Evolutionary conservation across 768 basidiomycete genomes (phyloP), one percentile per base, ranked within the genome.

Genomic region (Tricholoma hemisulphureum): DNA sequence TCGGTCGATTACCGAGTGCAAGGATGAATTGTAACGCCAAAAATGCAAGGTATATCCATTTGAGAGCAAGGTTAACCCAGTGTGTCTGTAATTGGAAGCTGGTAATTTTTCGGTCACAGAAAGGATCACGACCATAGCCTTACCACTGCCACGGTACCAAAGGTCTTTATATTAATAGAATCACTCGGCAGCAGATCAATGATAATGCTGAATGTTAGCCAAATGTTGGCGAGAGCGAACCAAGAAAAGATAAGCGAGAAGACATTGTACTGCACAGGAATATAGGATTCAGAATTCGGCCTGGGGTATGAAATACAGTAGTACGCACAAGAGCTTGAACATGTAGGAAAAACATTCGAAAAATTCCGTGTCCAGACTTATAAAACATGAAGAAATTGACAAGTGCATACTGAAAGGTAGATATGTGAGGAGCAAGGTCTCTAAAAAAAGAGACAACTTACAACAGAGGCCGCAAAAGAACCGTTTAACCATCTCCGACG

Each of bases 261-360:
- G 51, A 94, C 65, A 73, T 94, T 95, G 72, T 94, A 95, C 90
- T 93, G n/a, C 43, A 9, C 8, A 26, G 14, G 10, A 18, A 43
- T 43, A 43, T n/a, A 55, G 9, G 54, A 49, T 16, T 2, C 9
- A 16, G 7, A 16, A 8, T 51, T 34, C 23, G 43, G 26, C 13
- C 20, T 57, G 29, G n/a, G 16, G 41, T 31, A 28, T 51, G 28
- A 21, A 4, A n/a, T n/a, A n/a, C n/a, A n/a, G 24, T 7, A 21
- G 21, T 26, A 79, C 88, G 60, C 69, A 93, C 93, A 54, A 98
- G 58, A 39, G 87, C 95, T 73, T 98, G 96, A 48, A 99, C 67
- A 68, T 98, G 95, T 71, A 99, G 86, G 80, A 98, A 94, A 78
- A 98, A 89, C 90, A 98, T 93, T 67, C 96, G 87, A 61, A 96